Evolutionary conservation across 2,329 filamentous ascomycete species (phyloP).

Genomic region (Venturia nashicola): DNA sequence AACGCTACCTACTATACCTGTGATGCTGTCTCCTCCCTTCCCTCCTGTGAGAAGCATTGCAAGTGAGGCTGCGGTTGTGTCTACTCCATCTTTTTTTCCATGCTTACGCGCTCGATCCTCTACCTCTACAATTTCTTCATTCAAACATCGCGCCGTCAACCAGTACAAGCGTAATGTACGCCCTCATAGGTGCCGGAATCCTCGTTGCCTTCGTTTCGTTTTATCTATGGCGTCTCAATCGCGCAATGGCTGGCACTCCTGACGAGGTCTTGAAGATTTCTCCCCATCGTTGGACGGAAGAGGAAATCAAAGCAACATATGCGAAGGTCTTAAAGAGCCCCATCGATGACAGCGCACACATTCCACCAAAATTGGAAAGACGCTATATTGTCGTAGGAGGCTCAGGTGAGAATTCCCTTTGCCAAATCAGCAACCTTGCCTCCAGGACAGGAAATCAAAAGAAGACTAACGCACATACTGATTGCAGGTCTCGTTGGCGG

Average conservation of each 20-base stretch:
- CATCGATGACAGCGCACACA: slow-evolving; percentile 21
- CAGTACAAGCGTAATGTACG: background rate
- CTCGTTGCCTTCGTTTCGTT: background rate
- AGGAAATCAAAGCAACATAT: slow-evolving; percentile 22
- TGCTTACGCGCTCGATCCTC: no score
- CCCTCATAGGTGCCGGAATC: background rate
- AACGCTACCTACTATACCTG: no score
- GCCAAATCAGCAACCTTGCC: no score
- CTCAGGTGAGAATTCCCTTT: slow-evolving; percentile 16
- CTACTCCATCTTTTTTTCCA: no score
- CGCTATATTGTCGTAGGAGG: slow-evolving; percentile 29
- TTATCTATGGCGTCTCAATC: slow-evolving; percentile 13
- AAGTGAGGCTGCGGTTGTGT: no score
- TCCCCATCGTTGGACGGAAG: slow-evolving; percentile 19
- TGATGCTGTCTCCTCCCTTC: no score
- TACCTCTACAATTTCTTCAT: no score
- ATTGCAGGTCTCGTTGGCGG: slow-evolving; percentile 40
- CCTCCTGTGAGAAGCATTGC: no score
- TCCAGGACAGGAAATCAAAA: no score
- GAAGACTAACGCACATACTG: background rate
- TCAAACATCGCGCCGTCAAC: no score
- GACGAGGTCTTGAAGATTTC: slow-evolving; percentile 11
- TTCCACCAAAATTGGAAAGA: slow-evolving; percentile 25
- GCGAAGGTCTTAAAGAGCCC: slow-evolving; percentile 18
- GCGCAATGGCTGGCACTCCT: slow-evolving; percentile 11